A percentile compares a stretch with the other conserved stretches of the same genome.
Conservation (phyloP, 2,329 filamentous ascomycete species). For the Coniochaeta ligniaria region DNA sequence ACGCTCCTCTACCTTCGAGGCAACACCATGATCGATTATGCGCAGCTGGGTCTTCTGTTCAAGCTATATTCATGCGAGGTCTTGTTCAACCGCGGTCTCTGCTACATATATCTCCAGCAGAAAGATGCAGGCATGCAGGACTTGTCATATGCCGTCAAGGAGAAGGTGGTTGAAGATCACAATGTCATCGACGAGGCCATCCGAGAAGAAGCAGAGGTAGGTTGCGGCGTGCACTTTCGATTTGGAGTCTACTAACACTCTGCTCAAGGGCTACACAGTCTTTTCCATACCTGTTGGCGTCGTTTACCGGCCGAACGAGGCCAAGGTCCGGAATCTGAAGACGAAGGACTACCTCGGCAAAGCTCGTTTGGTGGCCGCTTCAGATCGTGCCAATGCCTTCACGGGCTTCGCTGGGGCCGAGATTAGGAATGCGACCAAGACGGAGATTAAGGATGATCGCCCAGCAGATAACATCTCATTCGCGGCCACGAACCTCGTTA, state of each 20-base stretch:
- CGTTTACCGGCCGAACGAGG: slow-evolving; percentile 90
- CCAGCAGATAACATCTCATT: slow-evolving; percentile 81
- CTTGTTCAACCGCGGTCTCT: slow-evolving; percentile 92
- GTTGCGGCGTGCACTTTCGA: slow-evolving; percentile 10
- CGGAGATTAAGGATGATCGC: slow-evolving; percentile 66
- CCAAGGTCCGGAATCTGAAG: slow-evolving; percentile 97
- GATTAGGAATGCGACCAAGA: slow-evolving; percentile 61
- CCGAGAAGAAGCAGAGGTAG: slow-evolving; percentile 80
- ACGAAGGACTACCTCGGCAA: slow-evolving; percentile 97
- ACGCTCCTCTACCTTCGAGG: slow-evolving; percentile 89
- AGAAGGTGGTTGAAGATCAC: slow-evolving; percentile 94
- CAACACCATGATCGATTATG: slow-evolving; percentile 97
- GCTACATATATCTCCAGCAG: slow-evolving; percentile 95
- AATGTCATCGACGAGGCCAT: slow-evolving; percentile 98
- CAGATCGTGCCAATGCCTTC: slow-evolving; percentile 72
- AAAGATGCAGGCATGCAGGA: slow-evolving; percentile 87
- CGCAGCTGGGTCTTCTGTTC: slow-evolving; percentile 90
- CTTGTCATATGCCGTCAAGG: slow-evolving; percentile 81
- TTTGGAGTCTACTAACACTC: not conserved
- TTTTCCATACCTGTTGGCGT: slow-evolving; percentile 97
- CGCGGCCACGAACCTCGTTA: slow-evolving; percentile 87
- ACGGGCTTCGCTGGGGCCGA: slow-evolving; percentile 76
- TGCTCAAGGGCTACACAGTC: slow-evolving; percentile 79
- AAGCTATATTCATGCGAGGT: slow-evolving; percentile 97
- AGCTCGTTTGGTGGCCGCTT: slow-evolving; percentile 84